Evolutionary conservation across 2,329 filamentous ascomycete species (phyloP).

Genomic region (Trichoderma sp.): DNA sequence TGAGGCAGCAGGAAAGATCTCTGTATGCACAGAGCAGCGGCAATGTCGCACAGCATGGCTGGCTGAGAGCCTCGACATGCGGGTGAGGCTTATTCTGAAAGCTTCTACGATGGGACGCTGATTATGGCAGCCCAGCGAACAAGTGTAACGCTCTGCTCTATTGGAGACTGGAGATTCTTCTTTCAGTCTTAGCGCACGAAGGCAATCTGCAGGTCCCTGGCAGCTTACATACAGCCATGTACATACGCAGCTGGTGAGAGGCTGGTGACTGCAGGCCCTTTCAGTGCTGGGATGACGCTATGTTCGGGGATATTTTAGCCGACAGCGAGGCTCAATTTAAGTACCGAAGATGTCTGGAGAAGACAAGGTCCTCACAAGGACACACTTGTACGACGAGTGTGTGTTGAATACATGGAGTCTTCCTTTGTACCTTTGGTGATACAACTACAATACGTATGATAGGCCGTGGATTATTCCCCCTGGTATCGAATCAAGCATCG

Average conservation of each 20-base stretch:
- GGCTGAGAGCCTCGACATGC: background rate
- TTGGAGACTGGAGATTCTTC: background rate
- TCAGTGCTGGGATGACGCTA: background rate
- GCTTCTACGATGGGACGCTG: slow-evolving; percentile 10
- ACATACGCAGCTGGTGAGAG: background rate
- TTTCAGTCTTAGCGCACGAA: background rate
- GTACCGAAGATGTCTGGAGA: background rate
- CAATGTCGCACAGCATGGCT: background rate
- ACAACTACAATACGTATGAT: background rate
- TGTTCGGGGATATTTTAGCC: background rate
- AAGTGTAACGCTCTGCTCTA: background rate
- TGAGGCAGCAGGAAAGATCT: background rate
- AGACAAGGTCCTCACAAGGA: background rate
- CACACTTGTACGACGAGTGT: background rate
- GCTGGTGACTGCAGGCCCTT: background rate
- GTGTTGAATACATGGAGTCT: no score
- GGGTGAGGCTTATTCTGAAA: slow-evolving; percentile 4
- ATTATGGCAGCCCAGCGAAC: background rate
- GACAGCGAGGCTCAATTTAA: background rate
- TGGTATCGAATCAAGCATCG: background rate
- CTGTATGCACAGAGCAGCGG: background rate
- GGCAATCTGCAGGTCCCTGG: slow-evolving; percentile 5
- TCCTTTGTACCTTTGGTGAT: background rate
- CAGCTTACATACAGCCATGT: background rate
- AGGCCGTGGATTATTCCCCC: background rate